Conservation (phyloP, 164 flowering plant species). For the Umbellularia californica region DNA sequence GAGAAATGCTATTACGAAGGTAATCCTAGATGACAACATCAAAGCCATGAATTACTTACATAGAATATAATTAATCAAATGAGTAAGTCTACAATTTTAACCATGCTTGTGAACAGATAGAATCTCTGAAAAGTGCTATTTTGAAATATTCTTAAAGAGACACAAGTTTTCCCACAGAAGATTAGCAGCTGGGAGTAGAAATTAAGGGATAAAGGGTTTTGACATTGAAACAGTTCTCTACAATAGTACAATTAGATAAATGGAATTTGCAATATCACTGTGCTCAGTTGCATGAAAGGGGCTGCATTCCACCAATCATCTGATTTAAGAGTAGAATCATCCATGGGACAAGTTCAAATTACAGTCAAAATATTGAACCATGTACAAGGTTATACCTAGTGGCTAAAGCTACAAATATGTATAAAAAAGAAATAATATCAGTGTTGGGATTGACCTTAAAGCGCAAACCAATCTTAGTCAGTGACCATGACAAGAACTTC, state of each 20-base stretch:
- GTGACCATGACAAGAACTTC: not conserved
- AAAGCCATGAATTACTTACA: not conserved
- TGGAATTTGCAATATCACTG: not conserved
- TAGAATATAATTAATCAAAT: not conserved
- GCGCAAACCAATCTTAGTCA: not conserved
- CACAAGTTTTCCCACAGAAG: not conserved
- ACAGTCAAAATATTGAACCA: not conserved
- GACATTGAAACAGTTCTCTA: not conserved
- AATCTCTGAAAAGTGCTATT: not conserved
- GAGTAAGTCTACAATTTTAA: not conserved
- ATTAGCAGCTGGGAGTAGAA: not conserved
- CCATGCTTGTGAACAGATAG: not conserved
- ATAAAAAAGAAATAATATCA: not conserved
- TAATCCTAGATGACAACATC: conserved; percentile 50
- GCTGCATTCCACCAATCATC: not conserved
- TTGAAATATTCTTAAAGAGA: not conserved
- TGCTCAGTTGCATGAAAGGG: not conserved
- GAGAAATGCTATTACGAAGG: conserved; percentile 75
- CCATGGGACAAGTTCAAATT: not conserved
- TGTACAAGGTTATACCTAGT: not conserved
- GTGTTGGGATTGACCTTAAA: not conserved
- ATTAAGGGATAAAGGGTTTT: not conserved
- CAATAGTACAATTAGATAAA: no score
- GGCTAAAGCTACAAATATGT: not conserved
- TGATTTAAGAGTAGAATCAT: not conserved